Evolutionary conservation across 495 filamentous ascomycete species (phyloP), one percentile per base, ranked within the genome.

Genomic region (Xylaria palmicola): DNA sequence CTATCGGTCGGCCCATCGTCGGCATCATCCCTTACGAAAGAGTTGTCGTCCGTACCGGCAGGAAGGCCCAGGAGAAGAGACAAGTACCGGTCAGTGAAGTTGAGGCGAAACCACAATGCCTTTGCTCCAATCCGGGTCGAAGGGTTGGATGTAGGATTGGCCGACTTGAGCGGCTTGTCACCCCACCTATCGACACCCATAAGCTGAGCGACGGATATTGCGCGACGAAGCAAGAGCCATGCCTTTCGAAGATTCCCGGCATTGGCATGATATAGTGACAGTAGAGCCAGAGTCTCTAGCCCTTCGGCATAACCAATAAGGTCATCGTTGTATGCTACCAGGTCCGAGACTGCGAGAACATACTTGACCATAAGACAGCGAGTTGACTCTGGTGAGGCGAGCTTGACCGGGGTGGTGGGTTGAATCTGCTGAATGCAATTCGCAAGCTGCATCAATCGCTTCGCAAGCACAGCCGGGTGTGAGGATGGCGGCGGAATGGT

Each of bases 271-370:
- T 74, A 77, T 27, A 76, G 20, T 4, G 72, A 65, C 29, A 74
- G 61, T 0, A 80, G 54, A 32, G 70, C 58, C 7, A 82, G 63
- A 48, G 71, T 72, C 57, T 82, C 74, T 3, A 81, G 64, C 9
- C 78, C 79, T 56, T 81, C 77, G 15, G 72, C 67, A 6, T 72
- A 79, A n/a, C 68, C 70, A 2, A 84, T 63, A 0, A 85, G 64
- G 41, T 77, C 76, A 47, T 86, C 81, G 39, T 83, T 78, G 17
- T 75, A 80, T 17, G 75, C 77, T 7, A 83, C 74, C 17, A 77
- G 66, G 12, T 75, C 64, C 13, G 68, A 69, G 15, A 81, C 75
- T 0, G 67, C 56, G 8, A 69, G 62, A n/a, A 79, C 63, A 32
- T 76, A 77, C 48, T 66, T 71, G 5, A 52, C 64, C 39, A 78